phyloP scores from a whole-genome alignment of 768 basidiomycete species.

The Lactarius trivialis region DNA sequence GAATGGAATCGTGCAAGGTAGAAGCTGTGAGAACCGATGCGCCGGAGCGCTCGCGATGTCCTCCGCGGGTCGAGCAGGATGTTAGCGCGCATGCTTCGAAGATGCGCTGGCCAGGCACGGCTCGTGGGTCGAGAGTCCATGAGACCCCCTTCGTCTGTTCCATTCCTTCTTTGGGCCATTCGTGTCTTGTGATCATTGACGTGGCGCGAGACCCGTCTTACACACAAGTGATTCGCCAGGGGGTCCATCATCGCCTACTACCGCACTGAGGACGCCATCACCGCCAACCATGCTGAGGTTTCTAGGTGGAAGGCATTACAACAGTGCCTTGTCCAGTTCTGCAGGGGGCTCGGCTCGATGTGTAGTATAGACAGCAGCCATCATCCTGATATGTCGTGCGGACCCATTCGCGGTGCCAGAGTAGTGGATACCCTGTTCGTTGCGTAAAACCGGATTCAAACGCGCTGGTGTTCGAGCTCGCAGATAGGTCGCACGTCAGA shows the following conservation, averaged over 20 bases:
- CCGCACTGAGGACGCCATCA: slow-evolving; percentile 5
- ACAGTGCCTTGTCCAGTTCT: neutral
- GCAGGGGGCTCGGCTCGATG: neutral
- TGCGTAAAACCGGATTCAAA: neutral
- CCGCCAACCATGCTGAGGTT: neutral
- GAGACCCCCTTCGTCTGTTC: slow-evolving; percentile 5
- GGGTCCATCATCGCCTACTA: slow-evolving; percentile 5
- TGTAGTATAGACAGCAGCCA: neutral
- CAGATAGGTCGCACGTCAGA: neutral
- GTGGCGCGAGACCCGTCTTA: slow-evolving; percentile 1
- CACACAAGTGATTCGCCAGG: slow-evolving; percentile 15
- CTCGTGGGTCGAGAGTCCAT: neutral
- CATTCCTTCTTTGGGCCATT: neutral
- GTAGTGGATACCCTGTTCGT: neutral
- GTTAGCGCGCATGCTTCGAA: slow-evolving; percentile 6
- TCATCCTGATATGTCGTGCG: neutral
- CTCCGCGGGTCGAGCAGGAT: neutral
- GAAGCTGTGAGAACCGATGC: neutral
- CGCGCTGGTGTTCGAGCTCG: neutral
- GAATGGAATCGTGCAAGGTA: slow-evolving; percentile 14
- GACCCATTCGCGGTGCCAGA: neutral
- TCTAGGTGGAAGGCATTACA: slow-evolving; percentile 1
- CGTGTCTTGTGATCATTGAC: slow-evolving; percentile 9
- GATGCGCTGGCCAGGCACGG: neutral
- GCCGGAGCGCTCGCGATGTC: slow-evolving; percentile 12